phyloP scores from a whole-genome alignment of 805 yeast species.

The Jamesozyma lodderae region DNA sequence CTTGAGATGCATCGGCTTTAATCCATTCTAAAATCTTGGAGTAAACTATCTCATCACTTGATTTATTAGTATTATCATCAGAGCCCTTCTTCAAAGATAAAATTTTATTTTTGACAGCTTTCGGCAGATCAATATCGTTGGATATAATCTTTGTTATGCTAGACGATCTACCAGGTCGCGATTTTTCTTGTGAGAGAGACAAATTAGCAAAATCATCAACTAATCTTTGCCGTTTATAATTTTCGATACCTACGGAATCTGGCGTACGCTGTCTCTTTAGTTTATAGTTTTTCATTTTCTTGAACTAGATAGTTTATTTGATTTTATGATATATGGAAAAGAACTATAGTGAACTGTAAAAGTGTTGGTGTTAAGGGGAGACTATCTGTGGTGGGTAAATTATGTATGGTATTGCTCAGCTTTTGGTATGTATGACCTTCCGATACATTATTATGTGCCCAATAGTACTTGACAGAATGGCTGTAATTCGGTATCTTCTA shows the following conservation, averaged over 20 bases:
- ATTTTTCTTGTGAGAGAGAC: constrained; percentile 9
- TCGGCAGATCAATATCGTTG: constrained; percentile 7
- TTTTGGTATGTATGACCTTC: too few species aligned
- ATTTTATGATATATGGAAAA: too few species aligned
- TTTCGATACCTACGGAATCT: constrained; percentile 20
- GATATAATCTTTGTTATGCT: constrained; percentile 4
- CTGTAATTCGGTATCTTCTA: too few species aligned
- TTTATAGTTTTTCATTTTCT: constrained; percentile 11
- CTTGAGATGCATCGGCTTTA: constrained; percentile 19
- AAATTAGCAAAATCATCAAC: constrained; percentile 28
- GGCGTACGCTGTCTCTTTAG: constrained; percentile 24
- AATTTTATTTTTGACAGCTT: constrained; percentile 5
- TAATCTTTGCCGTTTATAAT: constrained; percentile 28
- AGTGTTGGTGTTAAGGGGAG: too few species aligned
- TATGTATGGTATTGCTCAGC: too few species aligned
- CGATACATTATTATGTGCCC: too few species aligned
- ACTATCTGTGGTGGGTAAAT: too few species aligned
- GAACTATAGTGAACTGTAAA: neutral
- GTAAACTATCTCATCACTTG: constrained; percentile 12
- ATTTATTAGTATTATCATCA: neutral
- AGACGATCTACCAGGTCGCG: neutral
- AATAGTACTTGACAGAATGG: too few species aligned
- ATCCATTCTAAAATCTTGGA: constrained; percentile 21
- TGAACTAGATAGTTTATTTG: too few species aligned
- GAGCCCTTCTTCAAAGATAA: neutral